Evolutionary conservation across 495 filamentous ascomycete genomes (phyloP).

Genomic region (Sabuloglossum arenarium): DNA sequence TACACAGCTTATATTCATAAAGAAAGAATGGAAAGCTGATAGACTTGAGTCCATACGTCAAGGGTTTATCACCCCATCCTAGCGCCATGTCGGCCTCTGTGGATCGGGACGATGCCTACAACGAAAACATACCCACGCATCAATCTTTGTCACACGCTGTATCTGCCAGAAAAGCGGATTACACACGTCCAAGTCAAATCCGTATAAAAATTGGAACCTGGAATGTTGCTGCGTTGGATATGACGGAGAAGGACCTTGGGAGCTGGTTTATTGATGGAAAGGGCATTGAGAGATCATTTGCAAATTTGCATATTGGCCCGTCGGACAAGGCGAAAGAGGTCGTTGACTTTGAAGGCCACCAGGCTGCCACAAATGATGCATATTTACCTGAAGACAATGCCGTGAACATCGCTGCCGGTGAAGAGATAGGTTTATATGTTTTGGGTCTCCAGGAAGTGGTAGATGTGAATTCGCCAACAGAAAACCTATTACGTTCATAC

Average conservation of each 20-base stretch:
- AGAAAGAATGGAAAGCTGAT: neutral
- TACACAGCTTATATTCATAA: no score
- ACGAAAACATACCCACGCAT: constrained; percentile 8
- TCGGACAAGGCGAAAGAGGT: constrained; percentile 18
- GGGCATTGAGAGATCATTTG: constrained; percentile 39
- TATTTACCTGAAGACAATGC: constrained; percentile 20
- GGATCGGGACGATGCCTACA: neutral
- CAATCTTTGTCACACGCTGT: constrained; percentile 37
- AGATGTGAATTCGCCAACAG: constrained; percentile 50
- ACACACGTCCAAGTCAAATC: constrained; percentile 43
- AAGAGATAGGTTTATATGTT: constrained; percentile 71
- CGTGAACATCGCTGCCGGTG: constrained; percentile 22
- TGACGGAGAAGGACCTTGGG: constrained; percentile 67
- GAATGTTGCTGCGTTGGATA: constrained; percentile 75
- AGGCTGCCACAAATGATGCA: constrained; percentile 14
- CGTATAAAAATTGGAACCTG: constrained; percentile 77
- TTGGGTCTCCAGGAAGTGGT: constrained; percentile 84
- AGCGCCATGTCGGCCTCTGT: neutral
- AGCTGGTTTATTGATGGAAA: constrained; percentile 69
- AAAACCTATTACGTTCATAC: constrained; percentile 45
- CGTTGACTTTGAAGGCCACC: constrained; percentile 3
- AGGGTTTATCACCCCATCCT: neutral
- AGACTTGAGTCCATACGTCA: neutral
- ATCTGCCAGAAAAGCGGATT: constrained; percentile 54
- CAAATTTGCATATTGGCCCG: constrained; percentile 23